These are phyloP conservation scores for Camellia japonica DNA, from an alignment of 148 eudicot species.

Conservation along the genomic window DNA sequence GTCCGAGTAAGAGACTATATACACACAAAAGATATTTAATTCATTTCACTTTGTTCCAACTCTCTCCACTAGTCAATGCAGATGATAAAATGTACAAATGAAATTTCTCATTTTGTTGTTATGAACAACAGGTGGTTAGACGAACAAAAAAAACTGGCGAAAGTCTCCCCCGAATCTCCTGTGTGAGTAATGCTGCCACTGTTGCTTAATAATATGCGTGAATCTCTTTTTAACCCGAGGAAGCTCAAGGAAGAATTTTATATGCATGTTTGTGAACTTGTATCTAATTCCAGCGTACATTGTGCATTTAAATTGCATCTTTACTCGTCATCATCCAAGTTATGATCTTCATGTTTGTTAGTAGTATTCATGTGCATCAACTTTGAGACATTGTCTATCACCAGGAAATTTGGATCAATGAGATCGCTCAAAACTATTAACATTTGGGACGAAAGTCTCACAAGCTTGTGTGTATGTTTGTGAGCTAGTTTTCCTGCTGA, in stretches of 20 bases:
- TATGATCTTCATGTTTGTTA: background rate
- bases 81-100: background rate
- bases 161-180: slow-evolving; percentile 80
- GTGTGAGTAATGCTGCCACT: slow-evolving; percentile 60
- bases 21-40: background rate
- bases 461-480: background rate
- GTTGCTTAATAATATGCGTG: background rate
- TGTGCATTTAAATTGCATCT: background rate
- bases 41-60: background rate
- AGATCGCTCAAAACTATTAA: background rate
- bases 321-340: background rate
- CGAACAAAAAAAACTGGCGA: slow-evolving; percentile 86
- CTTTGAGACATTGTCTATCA: background rate
- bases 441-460: background rate
- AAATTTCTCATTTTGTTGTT: slow-evolving; percentile 4
- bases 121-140: slow-evolving; percentile 67
- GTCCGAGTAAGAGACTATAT: slow-evolving; percentile 55
- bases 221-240: background rate
- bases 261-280: background rate
- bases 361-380: background rate
- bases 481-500: background rate
- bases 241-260: background rate
- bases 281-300: background rate
- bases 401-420: background rate
- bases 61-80: background rate